phyloP scores from a whole-genome alignment of 768 basidiomycete species.

The Dacryopinax primogenitus region DNA sequence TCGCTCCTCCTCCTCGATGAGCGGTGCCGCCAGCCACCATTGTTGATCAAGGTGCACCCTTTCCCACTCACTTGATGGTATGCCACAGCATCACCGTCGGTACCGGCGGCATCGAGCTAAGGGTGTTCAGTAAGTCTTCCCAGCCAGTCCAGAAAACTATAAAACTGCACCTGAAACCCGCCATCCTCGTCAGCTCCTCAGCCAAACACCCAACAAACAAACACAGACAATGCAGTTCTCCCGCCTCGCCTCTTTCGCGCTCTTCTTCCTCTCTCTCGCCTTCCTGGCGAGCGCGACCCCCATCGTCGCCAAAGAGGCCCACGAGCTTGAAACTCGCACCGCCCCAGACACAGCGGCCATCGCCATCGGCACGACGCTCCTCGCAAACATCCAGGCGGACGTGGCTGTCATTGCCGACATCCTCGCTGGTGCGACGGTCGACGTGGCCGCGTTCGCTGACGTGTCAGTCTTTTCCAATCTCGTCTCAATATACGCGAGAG shows the following conservation, averaged over 20 bases:
- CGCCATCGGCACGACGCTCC: neutral
- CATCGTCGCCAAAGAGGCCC: neutral
- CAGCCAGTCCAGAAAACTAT: neutral
- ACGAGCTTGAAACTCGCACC: neutral
- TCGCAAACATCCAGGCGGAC: slow-evolving; percentile 4
- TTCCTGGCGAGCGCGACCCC: neutral
- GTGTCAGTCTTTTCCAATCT: neutral
- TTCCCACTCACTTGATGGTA: too few relatives aligned
- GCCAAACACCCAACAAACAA: too few relatives aligned
- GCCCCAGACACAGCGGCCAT: neutral
- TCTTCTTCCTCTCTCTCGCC: slow-evolving; percentile 6
- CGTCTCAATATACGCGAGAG: neutral
- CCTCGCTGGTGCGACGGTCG: neutral
- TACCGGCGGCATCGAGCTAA: too few relatives aligned
- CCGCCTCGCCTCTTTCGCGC: neutral
- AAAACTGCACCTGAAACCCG: too few relatives aligned
- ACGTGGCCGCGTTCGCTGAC: neutral
- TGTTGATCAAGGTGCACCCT: too few relatives aligned
- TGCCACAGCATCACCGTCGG: too few relatives aligned
- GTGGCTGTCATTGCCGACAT: neutral
- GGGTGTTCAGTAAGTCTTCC: too few relatives aligned
- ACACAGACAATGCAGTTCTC: neutral
- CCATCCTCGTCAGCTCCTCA: neutral
- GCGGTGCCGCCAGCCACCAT: too few relatives aligned
- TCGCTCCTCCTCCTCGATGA: too few relatives aligned